Percentiles rank a stretch among this genome's conserved stretches.
These are phyloP conservation scores for Quercus phellos DNA, from an alignment of 331 rosid genomes.

Conservation along the genomic window DNA sequence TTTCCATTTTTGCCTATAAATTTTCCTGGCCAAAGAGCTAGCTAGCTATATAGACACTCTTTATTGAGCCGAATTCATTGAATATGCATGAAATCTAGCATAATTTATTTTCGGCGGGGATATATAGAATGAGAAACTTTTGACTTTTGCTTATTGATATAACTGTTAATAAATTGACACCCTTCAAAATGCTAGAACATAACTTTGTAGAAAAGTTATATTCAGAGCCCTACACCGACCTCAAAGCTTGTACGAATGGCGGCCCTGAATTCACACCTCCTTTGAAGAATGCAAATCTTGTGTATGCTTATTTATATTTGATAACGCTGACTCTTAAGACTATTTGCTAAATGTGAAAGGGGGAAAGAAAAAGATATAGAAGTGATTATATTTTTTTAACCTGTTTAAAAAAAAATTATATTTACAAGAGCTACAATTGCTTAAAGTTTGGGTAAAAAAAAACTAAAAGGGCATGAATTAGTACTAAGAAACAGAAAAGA, in stretches of 20 bases:
- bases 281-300: neutral
- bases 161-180: neutral
- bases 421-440: too few species aligned
- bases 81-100: neutral
- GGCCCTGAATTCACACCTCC: neutral
- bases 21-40: neutral
- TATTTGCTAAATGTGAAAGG: neutral
- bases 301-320: neutral
- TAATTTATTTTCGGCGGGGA: neutral
- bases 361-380: neutral
- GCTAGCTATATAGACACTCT: neutral
- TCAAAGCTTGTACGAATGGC: neutral
- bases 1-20: neutral
- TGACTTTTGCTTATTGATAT: neutral
- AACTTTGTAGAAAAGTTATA: neutral
- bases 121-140: neutral
- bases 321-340: too few species aligned
- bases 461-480: too few species aligned
- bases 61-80: neutral
- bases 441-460: too few species aligned
- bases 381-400: neutral
- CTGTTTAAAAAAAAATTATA: too few species aligned
- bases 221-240: neutral
- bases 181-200: neutral
- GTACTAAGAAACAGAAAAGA: too few species aligned